Percentiles rank a stretch among this genome's conserved stretches.
phyloP scores from a whole-genome alignment of 345 rosid species.

The Psidium guajava region DNA sequence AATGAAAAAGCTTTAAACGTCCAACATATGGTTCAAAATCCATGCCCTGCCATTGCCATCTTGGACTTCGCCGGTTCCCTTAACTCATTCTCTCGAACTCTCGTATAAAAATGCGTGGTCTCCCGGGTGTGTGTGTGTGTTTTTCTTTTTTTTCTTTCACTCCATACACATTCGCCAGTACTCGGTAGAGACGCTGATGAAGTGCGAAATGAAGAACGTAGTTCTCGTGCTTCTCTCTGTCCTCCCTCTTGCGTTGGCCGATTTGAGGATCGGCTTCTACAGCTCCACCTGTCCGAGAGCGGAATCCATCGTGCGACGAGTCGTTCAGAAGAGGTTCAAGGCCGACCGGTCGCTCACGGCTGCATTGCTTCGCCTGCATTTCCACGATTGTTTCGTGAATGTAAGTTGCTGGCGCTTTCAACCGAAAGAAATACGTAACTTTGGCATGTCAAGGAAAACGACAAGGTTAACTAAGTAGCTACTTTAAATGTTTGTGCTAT shows the following conservation, averaged over 20 bases:
- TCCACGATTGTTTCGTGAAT: constrained; percentile 70
- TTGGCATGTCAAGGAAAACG: too few relatives aligned
- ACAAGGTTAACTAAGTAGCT: too few relatives aligned
- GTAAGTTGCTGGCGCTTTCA: constrained; percentile 12
- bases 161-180: background rate
- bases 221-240: background rate
- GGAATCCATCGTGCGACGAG: constrained; percentile 32
- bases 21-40: background rate
- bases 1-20: background rate
- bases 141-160: background rate
- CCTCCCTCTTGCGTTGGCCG: constrained; percentile 9
- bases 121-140: background rate
- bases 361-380: constrained; percentile 80
- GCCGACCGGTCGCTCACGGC: constrained; percentile 38
- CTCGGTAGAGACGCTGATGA: background rate
- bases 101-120: background rate
- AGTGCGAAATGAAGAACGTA: background rate
- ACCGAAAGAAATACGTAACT: too few relatives aligned
- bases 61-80: background rate
- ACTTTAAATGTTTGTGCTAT: background rate
- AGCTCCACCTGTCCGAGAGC: constrained; percentile 45
- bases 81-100: background rate
- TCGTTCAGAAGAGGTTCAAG: constrained; percentile 26
- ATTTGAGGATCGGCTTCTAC: constrained; percentile 48
- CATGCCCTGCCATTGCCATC: background rate